Conservation (phyloP, 805 yeast species). For the Cyberlindnera euphorbiiphila region DNA sequence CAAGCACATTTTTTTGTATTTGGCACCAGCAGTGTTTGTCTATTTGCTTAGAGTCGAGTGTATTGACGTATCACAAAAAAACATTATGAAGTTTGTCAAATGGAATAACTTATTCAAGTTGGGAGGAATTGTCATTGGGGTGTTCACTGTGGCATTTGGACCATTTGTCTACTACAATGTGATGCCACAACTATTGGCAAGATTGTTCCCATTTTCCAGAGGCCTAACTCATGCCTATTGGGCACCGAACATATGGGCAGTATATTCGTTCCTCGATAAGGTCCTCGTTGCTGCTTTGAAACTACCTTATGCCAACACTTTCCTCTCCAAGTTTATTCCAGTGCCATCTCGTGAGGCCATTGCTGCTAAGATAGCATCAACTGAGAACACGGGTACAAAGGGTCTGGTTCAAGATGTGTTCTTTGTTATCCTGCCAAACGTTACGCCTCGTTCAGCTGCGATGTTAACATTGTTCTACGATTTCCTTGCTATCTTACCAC, state of each 20-base stretch:
- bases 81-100: conserved; percentile 35
- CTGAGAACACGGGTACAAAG: conserved; percentile 54
- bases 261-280: conserved; percentile 82
- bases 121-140: conserved; percentile 56
- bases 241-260: conserved; percentile 98
- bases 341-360: conserved; percentile 32
- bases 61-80: conserved; percentile 37
- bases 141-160: conserved; percentile 66
- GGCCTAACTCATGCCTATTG: conserved; percentile 97
- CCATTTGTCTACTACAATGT: conserved; percentile 65
- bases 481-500: conserved; percentile 67
- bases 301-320: conserved; percentile 35
- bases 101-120: conserved; percentile 61
- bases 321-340: conserved; percentile 34
- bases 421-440: conserved; percentile 75
- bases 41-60: conserved; percentile 72
- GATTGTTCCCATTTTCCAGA: conserved; percentile 90
- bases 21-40: conserved; percentile 91
- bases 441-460: conserved; percentile 75
- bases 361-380: conserved; percentile 29
- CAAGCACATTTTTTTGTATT: conserved; percentile 87
- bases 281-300: conserved; percentile 46
- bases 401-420: conserved; percentile 91
- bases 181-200: conserved; percentile 55
- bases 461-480: conserved; percentile 82